phyloP scores from a whole-genome alignment of 148 eudicot genomes.

The Rhododendron williamsianum region DNA sequence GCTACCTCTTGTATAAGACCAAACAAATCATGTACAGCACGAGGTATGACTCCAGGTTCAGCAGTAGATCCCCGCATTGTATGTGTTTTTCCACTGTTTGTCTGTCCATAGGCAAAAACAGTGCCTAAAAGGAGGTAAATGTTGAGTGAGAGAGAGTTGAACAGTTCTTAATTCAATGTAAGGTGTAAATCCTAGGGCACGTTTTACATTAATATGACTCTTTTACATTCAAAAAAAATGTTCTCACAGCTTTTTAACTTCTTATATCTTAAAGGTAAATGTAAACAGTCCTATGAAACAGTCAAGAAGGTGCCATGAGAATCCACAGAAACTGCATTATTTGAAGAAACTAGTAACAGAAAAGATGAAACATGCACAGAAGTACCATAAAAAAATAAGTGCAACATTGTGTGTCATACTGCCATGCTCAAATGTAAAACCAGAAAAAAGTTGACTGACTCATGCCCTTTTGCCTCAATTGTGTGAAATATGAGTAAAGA shows the following conservation, averaged over 20 bases:
- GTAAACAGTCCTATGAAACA: background rate
- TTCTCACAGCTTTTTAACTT: background rate
- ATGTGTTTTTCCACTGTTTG: conserved; percentile 96
- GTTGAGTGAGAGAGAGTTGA: background rate
- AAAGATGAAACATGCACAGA: background rate
- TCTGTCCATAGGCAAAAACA: conserved; percentile 97
- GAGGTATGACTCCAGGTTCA: conserved; percentile 94
- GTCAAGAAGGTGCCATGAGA: background rate
- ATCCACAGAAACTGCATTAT: background rate
- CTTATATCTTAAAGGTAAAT: background rate
- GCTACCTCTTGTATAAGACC: conserved; percentile 69
- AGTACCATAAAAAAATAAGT: background rate
- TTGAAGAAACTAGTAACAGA: background rate
- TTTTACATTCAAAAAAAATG: background rate
- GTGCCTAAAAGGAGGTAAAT: conserved; percentile 52
- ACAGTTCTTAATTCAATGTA: background rate
- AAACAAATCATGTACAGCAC: conserved; percentile 77
- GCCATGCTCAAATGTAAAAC: background rate
- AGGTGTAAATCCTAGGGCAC: background rate
- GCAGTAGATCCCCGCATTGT: conserved; percentile 82
- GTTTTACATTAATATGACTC: background rate
- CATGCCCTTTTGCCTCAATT: background rate
- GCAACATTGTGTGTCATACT: background rate
- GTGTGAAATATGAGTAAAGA: background rate
- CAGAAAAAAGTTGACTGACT: background rate